Conservation (phyloP, 192 early-diverging fungal species). For the Dispira simplex region DNA sequence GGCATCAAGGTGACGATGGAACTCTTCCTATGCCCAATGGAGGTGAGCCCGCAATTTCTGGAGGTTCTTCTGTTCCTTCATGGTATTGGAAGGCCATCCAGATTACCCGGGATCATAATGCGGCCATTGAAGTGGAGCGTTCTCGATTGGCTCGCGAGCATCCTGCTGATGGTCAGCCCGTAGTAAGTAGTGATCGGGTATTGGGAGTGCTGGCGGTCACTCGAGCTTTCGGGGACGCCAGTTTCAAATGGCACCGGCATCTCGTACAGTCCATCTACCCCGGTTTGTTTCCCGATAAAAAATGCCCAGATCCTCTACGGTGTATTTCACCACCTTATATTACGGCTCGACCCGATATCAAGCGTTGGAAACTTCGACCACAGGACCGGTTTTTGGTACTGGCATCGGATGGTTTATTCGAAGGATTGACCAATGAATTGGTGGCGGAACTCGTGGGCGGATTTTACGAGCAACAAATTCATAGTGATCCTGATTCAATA, state of each 20-base stretch:
- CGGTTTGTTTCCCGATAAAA: slow-evolving; percentile 2
- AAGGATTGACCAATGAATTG: background rate
- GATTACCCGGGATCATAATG: slow-evolving; percentile 3
- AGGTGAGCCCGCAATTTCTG: background rate
- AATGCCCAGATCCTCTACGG: background rate
- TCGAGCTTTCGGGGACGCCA: slow-evolving; percentile 4
- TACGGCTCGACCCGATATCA: slow-evolving; percentile 3
- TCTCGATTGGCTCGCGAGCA: background rate
- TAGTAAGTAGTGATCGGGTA: background rate
- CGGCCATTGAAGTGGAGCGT: slow-evolving; percentile 2
- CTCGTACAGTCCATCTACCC: slow-evolving; percentile 7
- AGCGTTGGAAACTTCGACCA: background rate
- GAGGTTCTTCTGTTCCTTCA: background rate
- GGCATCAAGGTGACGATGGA: background rate
- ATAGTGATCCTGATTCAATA: too few species aligned
- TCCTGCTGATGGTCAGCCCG: background rate
- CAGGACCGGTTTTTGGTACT: slow-evolving; percentile 8
- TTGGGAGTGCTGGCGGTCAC: slow-evolving; percentile 5
- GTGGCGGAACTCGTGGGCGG: slow-evolving; percentile 7
- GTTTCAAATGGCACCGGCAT: slow-evolving; percentile 7
- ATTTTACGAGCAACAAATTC: background rate
- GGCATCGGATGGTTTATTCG: slow-evolving; percentile 1
- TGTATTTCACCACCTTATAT: slow-evolving; percentile 1
- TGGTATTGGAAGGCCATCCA: slow-evolving; percentile 5
- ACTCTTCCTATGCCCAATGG: background rate